Conservation (phyloP, 495 filamentous ascomycete species). For the Echria macrotheca region DNA sequence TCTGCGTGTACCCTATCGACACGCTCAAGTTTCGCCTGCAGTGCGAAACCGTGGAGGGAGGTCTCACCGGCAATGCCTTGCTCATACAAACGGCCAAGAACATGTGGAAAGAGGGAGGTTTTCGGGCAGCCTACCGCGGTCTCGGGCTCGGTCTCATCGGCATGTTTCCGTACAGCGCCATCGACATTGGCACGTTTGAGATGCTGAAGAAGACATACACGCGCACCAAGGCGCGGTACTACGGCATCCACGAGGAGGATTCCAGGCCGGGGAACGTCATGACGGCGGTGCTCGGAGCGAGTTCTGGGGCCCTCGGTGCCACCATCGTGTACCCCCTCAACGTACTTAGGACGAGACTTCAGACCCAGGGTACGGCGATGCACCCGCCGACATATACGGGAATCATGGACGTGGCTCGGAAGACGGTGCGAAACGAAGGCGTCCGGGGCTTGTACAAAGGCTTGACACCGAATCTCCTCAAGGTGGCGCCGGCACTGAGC, state of each 20-base stretch:
- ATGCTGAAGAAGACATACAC: slow-evolving; percentile 73
- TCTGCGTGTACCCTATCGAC: slow-evolving; percentile 93
- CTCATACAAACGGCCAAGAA: slow-evolving; percentile 75
- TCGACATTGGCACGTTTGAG: slow-evolving; percentile 94
- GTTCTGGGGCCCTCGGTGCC: slow-evolving; percentile 90
- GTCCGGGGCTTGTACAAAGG: slow-evolving; percentile 87
- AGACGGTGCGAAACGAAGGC: slow-evolving; percentile 79
- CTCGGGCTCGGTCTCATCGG: slow-evolving; percentile 87
- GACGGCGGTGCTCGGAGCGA: slow-evolving; percentile 78
- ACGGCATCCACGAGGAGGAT: slow-evolving; percentile 76
- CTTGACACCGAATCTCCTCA: slow-evolving; percentile 89
- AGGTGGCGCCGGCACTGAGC: slow-evolving; percentile 92
- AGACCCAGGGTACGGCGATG: slow-evolving; percentile 87
- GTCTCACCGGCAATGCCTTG: slow-evolving; percentile 76
- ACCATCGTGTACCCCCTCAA: slow-evolving; percentile 92
- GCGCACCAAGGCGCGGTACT: slow-evolving; percentile 60
- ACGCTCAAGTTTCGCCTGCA: slow-evolving; percentile 96
- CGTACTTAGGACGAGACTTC: slow-evolving; percentile 84
- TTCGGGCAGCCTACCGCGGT: slow-evolving; percentile 81
- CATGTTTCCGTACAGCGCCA: slow-evolving; percentile 97
- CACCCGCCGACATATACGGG: slow-evolving; percentile 89
- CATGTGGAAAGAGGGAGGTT: slow-evolving; percentile 71
- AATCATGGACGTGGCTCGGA: slow-evolving; percentile 77
- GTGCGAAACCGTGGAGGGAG: slow-evolving; percentile 84
- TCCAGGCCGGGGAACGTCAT: slow-evolving; percentile 67